A percentile compares a stretch with the other conserved stretches of the same genome.
These are phyloP conservation scores for Mycena kentingensis DNA, from an alignment of 768 basidiomycete species.

Conservation along the genomic window DNA sequence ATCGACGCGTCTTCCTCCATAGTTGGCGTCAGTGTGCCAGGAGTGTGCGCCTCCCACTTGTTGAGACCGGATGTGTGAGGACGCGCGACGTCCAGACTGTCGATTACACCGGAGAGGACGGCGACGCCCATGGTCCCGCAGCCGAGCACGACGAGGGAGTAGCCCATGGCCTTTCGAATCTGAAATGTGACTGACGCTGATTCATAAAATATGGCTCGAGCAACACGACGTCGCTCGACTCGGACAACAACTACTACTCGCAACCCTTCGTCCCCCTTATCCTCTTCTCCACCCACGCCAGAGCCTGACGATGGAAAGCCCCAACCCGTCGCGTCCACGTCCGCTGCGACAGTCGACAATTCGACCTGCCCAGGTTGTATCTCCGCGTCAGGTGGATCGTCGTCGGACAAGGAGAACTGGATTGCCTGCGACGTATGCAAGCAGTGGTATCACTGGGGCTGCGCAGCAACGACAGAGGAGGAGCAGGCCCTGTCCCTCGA, in stretches of 20 bases:
- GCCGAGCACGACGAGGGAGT: constrained; percentile 90
- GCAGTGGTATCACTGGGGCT: constrained; percentile 84
- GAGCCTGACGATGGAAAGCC: too few relatives aligned
- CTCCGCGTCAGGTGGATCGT: constrained; percentile 32
- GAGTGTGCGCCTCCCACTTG: constrained; percentile 56
- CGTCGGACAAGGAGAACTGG: constrained; percentile 48
- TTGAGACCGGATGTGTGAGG: constrained; percentile 23
- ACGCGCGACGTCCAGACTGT: constrained; percentile 64
- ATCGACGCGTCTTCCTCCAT: constrained; percentile 63
- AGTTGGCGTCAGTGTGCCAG: constrained; percentile 74
- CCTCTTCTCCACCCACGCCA: too few relatives aligned
- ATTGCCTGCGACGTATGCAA: constrained; percentile 81
- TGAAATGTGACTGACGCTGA: too few relatives aligned
- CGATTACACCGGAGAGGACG: constrained; percentile 88
- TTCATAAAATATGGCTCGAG: too few relatives aligned
- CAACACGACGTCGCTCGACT: too few relatives aligned
- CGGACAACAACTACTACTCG: too few relatives aligned
- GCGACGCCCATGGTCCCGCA: constrained; percentile 99
- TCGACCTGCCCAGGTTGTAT: constrained; percentile 61
- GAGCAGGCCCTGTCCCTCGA: constrained; percentile 63
- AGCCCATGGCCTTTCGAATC: constrained; percentile 63
- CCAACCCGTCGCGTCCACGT: too few relatives aligned
- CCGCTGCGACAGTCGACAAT: too few relatives aligned
- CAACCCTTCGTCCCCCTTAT: too few relatives aligned
- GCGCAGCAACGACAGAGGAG: constrained; percentile 43